A percentile compares a stretch with the other conserved stretches of the same genome.
These are phyloP conservation scores for Sporothrix humicola DNA, from an alignment of 2,329 filamentous ascomycete species.

Conservation along the genomic window DNA sequence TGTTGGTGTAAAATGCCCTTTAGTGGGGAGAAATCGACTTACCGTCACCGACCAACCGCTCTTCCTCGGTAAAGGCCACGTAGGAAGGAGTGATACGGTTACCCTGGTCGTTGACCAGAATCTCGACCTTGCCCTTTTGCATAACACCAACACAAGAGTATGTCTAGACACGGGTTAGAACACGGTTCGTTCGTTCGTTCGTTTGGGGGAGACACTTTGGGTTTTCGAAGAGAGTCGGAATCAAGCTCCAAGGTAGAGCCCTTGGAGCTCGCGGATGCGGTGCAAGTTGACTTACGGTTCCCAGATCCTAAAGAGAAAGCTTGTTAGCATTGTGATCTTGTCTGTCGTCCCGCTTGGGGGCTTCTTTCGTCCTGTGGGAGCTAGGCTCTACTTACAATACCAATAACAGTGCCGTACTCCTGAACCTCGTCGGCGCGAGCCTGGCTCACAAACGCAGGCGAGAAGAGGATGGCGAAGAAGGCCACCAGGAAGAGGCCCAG, in stretches of 20 bases:
- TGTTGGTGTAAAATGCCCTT: neutral
- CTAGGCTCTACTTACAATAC: conserved; percentile 66
- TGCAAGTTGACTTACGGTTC: conserved; percentile 57
- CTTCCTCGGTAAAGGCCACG: conserved; percentile 95
- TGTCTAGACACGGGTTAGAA: conserved; percentile 53
- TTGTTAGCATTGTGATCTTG: conserved; percentile 37
- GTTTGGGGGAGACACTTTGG: neutral
- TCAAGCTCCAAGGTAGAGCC: neutral
- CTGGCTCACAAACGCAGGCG: conserved; percentile 81
- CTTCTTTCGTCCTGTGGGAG: neutral
- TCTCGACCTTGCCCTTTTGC: conserved; percentile 93
- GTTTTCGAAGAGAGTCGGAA: neutral
- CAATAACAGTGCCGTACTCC: conserved; percentile 86
- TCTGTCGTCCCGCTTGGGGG: neutral
- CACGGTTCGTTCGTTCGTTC: neutral
- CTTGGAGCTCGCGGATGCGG: neutral
- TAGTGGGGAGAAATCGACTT: neutral
- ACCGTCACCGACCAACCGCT: conserved; percentile 91
- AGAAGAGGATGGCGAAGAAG: conserved; percentile 89
- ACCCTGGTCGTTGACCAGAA: conserved; percentile 92
- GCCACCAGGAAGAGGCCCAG: conserved; percentile 86
- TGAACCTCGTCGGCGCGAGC: conserved; percentile 76
- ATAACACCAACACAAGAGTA: conserved; percentile 92
- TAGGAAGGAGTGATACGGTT: conserved; percentile 96
- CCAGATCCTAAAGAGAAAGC: conserved; percentile 62